These are phyloP conservation scores for Verruconis gallopava DNA, from an alignment of 2,329 filamentous ascomycete species.

Conservation along the genomic window DNA sequence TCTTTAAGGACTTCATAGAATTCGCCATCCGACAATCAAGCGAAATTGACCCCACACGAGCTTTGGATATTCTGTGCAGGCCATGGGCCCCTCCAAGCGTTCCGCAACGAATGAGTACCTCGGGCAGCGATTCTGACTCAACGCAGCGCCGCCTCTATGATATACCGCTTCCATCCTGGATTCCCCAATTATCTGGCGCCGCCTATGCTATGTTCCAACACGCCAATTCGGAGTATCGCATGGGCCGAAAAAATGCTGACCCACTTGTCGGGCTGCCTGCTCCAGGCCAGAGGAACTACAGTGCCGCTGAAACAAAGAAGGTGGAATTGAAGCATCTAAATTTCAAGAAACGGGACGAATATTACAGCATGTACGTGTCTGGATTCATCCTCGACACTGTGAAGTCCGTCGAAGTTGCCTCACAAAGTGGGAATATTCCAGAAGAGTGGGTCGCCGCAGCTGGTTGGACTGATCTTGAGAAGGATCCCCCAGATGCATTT, in stretches of 20 bases:
- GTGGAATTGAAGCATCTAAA: slow-evolving; percentile 2
- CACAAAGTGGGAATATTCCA: slow-evolving; percentile 7
- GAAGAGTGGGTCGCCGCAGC: slow-evolving; percentile 1
- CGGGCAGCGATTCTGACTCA: neutral
- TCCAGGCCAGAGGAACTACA: slow-evolving; percentile 19
- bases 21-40: slow-evolving; percentile 18
- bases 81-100: slow-evolving; percentile 22
- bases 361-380: slow-evolving; percentile 5
- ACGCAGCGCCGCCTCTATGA: slow-evolving; percentile 3
- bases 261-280: slow-evolving; percentile 22
- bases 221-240: slow-evolving; percentile 14
- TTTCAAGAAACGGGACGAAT: slow-evolving; percentile 11
- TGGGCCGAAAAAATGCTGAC: slow-evolving; percentile 24
- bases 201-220: slow-evolving; percentile 16
- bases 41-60: slow-evolving; percentile 13
- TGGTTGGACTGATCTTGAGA: neutral
- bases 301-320: slow-evolving; percentile 16
- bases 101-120: neutral
- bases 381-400: slow-evolving; percentile 5
- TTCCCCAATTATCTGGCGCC: slow-evolving; percentile 15
- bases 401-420: neutral
- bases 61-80: slow-evolving; percentile 27
- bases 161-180: slow-evolving; percentile 20
- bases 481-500: slow-evolving; percentile 18
- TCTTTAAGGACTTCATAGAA: slow-evolving; percentile 23